These are phyloP conservation scores for Komagataea norvegica DNA, from an alignment of 1,139 yeast species.

Conservation along the genomic window DNA sequence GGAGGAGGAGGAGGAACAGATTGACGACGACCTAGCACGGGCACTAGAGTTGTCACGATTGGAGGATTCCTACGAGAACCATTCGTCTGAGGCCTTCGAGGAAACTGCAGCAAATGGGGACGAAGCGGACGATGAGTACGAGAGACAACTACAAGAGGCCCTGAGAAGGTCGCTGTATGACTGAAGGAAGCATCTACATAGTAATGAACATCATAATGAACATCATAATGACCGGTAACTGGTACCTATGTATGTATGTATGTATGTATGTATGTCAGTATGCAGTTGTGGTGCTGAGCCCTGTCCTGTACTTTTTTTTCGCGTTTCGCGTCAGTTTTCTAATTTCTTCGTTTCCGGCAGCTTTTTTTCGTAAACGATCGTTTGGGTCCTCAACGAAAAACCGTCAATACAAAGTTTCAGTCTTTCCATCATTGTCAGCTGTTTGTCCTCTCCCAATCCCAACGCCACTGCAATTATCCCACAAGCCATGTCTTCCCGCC, in stretches of 20 bases:
- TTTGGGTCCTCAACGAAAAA: too few species aligned
- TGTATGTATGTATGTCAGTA: too few species aligned
- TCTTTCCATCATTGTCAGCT: too few species aligned
- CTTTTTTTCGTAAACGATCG: neutral
- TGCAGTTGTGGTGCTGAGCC: too few species aligned
- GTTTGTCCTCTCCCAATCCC: neutral
- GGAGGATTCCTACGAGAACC: constrained; percentile 17
- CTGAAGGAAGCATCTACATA: too few species aligned
- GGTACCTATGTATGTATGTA: too few species aligned
- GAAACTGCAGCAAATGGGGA: neutral
- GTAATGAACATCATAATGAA: too few species aligned
- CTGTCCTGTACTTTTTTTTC: neutral
- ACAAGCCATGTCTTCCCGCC: constrained; percentile 28
- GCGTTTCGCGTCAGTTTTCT: too few species aligned
- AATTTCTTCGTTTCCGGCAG: neutral
- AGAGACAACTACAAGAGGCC: constrained; percentile 21
- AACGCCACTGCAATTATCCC: neutral
- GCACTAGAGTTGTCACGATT: constrained; percentile 36
- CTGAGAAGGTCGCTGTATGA: constrained; percentile 21
- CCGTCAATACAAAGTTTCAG: too few species aligned
- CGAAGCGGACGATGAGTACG: constrained; percentile 17
- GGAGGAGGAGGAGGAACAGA: constrained; percentile 21
- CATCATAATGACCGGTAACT: too few species aligned
- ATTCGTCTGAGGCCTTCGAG: neutral
- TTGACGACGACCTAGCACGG: constrained; percentile 32